Conservation (phyloP, 768 basidiomycete genomes). For the Termitomyces sp. region DNA sequence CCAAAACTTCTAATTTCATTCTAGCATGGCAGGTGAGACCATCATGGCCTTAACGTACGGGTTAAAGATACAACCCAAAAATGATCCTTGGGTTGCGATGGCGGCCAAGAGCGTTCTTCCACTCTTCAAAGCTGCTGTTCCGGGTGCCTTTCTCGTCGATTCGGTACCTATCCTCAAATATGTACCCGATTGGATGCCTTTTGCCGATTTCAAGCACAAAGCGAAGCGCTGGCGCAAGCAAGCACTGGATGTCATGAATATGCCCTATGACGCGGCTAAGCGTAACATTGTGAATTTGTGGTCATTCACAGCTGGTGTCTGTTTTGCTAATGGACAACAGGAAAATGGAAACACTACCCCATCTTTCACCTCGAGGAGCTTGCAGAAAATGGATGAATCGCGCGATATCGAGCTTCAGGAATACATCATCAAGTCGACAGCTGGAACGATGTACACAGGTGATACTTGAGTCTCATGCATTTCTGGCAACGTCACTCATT, state of each 20-base stretch:
- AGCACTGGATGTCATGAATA: constrained; percentile 16
- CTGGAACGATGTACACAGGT: constrained; percentile 25
- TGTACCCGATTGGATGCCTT: constrained; percentile 33
- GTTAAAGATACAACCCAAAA: constrained; percentile 21
- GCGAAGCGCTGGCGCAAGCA: constrained; percentile 23
- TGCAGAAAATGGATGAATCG: constrained; percentile 16
- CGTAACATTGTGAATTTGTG: constrained; percentile 13
- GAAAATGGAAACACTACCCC: constrained; percentile 15
- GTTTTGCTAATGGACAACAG: neutral
- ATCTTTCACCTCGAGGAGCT: constrained; percentile 17
- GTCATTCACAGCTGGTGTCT: neutral
- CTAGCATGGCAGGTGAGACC: constrained; percentile 20
- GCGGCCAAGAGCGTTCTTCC: constrained; percentile 27
- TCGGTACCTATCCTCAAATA: constrained; percentile 25
- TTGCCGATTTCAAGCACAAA: constrained; percentile 29
- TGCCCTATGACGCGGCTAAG: constrained; percentile 20
- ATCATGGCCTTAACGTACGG: constrained; percentile 32
- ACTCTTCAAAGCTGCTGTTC: constrained; percentile 21
- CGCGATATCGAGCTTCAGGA: constrained; percentile 15
- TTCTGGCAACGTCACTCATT: too few relatives aligned
- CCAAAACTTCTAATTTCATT: neutral
- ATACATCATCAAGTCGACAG: constrained; percentile 17
- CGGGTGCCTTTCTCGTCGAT: too few relatives aligned
- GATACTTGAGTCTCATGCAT: neutral
- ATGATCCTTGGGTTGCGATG: constrained; percentile 32